Base-by-base conservation (phyloP, 352 stramenopile species). In the Pythium folliculosum region DNA sequence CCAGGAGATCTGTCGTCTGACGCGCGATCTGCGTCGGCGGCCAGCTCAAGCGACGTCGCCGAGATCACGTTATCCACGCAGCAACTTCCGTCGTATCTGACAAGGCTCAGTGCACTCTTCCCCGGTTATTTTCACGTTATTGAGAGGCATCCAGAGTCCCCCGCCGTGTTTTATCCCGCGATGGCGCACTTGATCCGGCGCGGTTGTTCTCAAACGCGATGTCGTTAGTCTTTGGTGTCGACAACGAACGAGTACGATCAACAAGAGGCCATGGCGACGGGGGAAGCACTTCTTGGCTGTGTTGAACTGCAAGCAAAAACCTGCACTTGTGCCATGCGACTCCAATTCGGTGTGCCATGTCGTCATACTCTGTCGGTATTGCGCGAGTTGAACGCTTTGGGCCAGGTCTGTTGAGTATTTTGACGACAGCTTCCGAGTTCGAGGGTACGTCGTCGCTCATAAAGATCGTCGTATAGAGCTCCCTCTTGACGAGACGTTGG, bases 291-390 rank as follows among this genome's bases (percentile, higher is more conserved):
- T 2, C 27, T 32, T 5, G 27, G 74, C 3, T 71, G 78, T 10
- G 78, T 84, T 23, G 78, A 86, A 50, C 61, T 86, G 52, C 64
- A 82, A 67, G 71, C 77, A 23, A 76, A 76, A 16, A 82, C 78
- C n/a, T 86, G 76, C 27, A 84, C 76, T 25, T 84, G 78, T 48
- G 71, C 70, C 22, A 56, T 73, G 12, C 73, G 76, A 10, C 43
- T 82, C 27, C 78, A 83, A 32, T 77, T 65, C 51, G 77, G 78
- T 10, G 65, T 83, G 3, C 78, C 78, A 19, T 86, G 78, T 32
- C 73, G 78, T 9, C 78, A 86, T 52, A 60, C 81, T 1, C 56
- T 86, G 38, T 75, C 76, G 14, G 76, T 63, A 22, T 60, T 86
- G 54, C 76, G 77, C 48, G 78, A 82, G 61, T 47, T 80, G 5